Evolutionary conservation across 441 rosid species (phyloP).

Genomic region (California macrophylla): DNA sequence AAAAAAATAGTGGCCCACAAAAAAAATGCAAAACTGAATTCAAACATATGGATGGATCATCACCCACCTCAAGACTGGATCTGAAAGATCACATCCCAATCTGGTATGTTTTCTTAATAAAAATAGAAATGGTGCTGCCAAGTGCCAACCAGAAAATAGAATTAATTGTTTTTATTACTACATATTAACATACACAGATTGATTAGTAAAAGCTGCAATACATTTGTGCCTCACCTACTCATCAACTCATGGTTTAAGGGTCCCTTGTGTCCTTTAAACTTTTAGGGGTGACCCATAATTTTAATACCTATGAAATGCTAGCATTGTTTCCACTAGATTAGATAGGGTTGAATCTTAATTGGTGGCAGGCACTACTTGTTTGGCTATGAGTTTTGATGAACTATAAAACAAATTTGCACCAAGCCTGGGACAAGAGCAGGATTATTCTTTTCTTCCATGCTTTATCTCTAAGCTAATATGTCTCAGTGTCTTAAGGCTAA

Average conservation of each 20-base stretch:
- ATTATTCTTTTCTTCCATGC: neutral
- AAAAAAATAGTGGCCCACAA: neutral
- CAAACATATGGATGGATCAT: neutral
- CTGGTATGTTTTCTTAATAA: neutral
- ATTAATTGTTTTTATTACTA: neutral
- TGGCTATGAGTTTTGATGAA: neutral
- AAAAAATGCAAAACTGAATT: neutral
- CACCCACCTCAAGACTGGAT: neutral
- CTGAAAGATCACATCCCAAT: neutral
- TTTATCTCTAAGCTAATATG: too few species aligned
- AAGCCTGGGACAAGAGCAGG: neutral
- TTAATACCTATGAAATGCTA: neutral
- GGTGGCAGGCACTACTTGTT: neutral
- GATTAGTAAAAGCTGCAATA: neutral
- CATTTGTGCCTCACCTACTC: neutral
- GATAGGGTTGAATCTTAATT: neutral
- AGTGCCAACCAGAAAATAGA: neutral
- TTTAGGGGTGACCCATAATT: neutral
- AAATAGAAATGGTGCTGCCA: neutral
- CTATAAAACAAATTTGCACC: neutral
- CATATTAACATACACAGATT: neutral
- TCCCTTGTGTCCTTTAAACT: neutral
- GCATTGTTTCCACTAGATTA: neutral
- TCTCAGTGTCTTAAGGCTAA: neutral
- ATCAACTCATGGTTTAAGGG: conserved; percentile 1